These are phyloP conservation scores for Phyllosticta citribraziliensis DNA, from an alignment of 2,329 filamentous ascomycete genomes.

Conservation along the genomic window DNA sequence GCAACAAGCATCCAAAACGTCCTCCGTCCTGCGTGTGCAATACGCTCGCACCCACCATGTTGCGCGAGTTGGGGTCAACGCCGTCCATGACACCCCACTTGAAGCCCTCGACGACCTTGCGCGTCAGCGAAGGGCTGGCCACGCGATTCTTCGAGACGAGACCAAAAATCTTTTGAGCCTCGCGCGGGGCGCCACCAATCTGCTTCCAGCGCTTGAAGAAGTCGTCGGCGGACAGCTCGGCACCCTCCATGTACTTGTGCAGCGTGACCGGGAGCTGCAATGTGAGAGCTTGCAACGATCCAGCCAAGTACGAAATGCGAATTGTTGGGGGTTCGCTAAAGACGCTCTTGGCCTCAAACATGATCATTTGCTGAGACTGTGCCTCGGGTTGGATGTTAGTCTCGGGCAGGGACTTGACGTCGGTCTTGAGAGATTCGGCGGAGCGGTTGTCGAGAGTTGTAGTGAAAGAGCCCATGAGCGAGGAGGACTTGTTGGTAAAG, in stretches of 20 bases:
- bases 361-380: slow-evolving; percentile 86
- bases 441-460: slow-evolving; percentile 74
- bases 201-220: slow-evolving; percentile 99
- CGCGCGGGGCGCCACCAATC: slow-evolving; percentile 78
- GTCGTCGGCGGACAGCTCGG: slow-evolving; percentile 76
- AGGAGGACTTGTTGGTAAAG: slow-evolving; percentile 87
- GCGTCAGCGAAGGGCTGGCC: slow-evolving; percentile 61
- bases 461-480: slow-evolving; percentile 80
- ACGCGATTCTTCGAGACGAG: slow-evolving; percentile 51
- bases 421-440: slow-evolving; percentile 63
- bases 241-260: slow-evolving; percentile 95
- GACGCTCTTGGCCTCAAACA: slow-evolving; percentile 78
- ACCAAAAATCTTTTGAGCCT: slow-evolving; percentile 80
- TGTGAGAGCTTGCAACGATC: slow-evolving; percentile 84
- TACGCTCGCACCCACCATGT: slow-evolving; percentile 85
- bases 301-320: slow-evolving; percentile 86
- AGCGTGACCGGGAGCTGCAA: slow-evolving; percentile 79
- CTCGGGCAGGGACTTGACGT: slow-evolving; percentile 81
- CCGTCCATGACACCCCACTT: slow-evolving; percentile 76
- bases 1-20: slow-evolving; percentile 88
- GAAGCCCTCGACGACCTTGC: slow-evolving; percentile 69
- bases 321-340: slow-evolving; percentile 85
- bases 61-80: slow-evolving; percentile 87
- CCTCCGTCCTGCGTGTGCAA: slow-evolving; percentile 72
- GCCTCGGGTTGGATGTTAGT: slow-evolving; percentile 62